phyloP scores from a whole-genome alignment of 306 rosid species.

The Rosa lucieae region DNA sequence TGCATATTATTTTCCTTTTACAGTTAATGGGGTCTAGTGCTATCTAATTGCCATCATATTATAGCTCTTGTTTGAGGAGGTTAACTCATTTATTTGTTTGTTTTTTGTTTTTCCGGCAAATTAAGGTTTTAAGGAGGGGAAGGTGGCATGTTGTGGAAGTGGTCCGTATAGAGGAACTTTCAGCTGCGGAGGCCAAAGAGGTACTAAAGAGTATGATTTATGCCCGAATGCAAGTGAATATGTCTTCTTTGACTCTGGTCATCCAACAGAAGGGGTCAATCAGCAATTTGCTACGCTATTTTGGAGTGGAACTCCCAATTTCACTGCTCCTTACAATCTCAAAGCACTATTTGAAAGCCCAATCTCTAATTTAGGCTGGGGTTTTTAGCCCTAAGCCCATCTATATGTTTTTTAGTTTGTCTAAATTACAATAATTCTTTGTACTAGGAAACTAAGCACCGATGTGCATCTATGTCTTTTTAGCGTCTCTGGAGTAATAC shows the following conservation, averaged over 20 bases:
- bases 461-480: too few species aligned
- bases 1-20: not conserved
- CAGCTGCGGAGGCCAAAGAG: constrained; percentile 38
- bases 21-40: not conserved
- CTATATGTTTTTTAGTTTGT: too few species aligned
- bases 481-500: too few species aligned
- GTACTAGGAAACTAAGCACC: too few species aligned
- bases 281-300: constrained; percentile 26
- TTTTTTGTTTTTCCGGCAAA: not conserved
- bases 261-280: constrained; percentile 37
- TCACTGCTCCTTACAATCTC: constrained; percentile 1
- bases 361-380: too few species aligned
- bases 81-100: not conserved
- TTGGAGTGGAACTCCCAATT: constrained; percentile 37
- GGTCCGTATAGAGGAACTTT: constrained; percentile 47
- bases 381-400: too few species aligned
- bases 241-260: constrained; percentile 21
- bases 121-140: constrained; percentile 30
- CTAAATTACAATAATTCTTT: too few species aligned
- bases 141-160: constrained; percentile 34
- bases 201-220: not conserved
- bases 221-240: not conserved
- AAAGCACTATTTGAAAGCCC: not conserved
- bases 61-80: not conserved
- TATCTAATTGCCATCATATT: not conserved